Evolutionary conservation across 1,139 yeast genomes (phyloP), one percentile per base, ranked within the genome.

Genomic region (Geotrichum australiense): DNA sequence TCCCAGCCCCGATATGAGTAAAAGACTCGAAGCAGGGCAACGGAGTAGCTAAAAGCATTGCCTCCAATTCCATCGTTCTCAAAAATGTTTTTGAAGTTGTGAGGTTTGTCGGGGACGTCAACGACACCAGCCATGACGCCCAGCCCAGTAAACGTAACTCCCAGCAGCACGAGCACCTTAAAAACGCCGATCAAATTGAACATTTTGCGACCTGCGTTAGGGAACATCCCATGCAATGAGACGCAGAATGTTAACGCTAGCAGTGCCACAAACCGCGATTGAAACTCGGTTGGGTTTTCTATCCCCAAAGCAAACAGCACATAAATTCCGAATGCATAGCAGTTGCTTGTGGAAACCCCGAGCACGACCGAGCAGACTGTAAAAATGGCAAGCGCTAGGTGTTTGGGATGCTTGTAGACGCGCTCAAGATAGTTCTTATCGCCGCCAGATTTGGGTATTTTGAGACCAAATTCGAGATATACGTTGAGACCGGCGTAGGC

Each of bases 271-370:
- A 48, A 38, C 10, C 61, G 41, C 1, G 61, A 50, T 5, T 45
- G 37, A 19, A 38, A 34, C 6, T 52, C 58, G 6, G 44, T 39
- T 0, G 64, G 63, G 1, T 50, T 47, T 47, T 76, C 80, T 23
- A 66, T 66, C 8, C 81, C 85, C 10, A 82, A 78, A 3, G 89
- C 93, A 43, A 76, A 74, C 49, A 82, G 69, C 39, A 69, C 51
- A 47, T 71, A 71, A 36, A 67, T 59, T 15, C 75, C 76, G 50
- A 68, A 70, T 3, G 71, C 72, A 45, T 67, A 67, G 23, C 71
- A 70, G 61, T 80, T 80, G 58, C 91, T 85, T 8, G 93, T 75
- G 12, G 93, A 86, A 78, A 87, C 80, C 35, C 91, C 87, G 46
- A 84, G 68, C 54, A 83, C 72, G 52, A 83, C 77, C 5, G 57